Evolutionary conservation across 331 rosid species (phyloP).

Genomic region (Malus hybrid): DNA sequence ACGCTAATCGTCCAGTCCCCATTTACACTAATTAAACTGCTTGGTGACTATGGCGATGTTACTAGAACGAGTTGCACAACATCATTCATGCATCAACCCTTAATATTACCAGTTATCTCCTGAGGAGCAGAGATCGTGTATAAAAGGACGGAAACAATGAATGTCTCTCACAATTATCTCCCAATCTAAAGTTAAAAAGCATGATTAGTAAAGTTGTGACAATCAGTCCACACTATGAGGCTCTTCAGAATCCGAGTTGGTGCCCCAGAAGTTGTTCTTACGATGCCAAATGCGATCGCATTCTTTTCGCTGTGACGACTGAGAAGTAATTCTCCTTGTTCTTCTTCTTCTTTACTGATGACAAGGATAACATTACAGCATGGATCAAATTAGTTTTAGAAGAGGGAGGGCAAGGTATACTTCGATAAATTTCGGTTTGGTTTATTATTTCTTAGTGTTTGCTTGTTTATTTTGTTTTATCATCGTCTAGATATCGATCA

Average conservation of each 20-base stretch:
- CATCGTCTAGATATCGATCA: no score
- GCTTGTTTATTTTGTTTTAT: no score
- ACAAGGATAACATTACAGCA: no score
- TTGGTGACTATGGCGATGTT: no score
- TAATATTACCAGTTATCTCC: conserved; percentile 60
- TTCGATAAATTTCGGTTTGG: no score
- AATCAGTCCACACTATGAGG: conserved; percentile 55
- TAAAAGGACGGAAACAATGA: conserved; percentile 63
- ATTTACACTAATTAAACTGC: no score
- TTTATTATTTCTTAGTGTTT: no score
- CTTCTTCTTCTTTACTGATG: conserved; percentile 33
- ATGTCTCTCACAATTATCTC: conserved; percentile 63
- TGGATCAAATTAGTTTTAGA: no score
- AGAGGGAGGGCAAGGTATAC: no score
- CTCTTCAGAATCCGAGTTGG: conserved; percentile 74
- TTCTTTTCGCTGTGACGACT: conserved; percentile 76
- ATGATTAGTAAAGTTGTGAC: conserved; percentile 61
- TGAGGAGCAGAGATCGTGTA: conserved; percentile 54
- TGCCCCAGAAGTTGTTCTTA: conserved; percentile 28
- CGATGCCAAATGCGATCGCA: conserved; percentile 50
- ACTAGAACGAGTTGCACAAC: not conserved
- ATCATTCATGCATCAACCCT: not conserved
- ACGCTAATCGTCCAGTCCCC: no score
- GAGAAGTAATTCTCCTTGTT: conserved; percentile 61
- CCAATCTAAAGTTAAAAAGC: conserved; percentile 55